Evolutionary conservation across 2,329 filamentous ascomycete genomes (phyloP), one percentile per base, ranked within the genome.

Genomic region (Epicoccum nigrum): DNA sequence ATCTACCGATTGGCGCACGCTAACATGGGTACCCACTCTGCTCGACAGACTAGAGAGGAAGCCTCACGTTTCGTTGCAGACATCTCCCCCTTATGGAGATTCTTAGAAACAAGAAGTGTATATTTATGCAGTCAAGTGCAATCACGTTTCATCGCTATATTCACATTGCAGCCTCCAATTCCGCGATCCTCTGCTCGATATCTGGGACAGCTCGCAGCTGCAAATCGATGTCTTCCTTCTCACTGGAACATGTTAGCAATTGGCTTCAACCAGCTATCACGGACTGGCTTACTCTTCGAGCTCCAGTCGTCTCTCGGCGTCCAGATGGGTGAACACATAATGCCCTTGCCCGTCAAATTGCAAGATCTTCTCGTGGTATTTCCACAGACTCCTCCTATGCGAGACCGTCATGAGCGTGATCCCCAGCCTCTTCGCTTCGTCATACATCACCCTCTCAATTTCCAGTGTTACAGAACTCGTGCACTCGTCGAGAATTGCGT

Each of bases 361-460:
- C 68, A 99, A 74, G 54, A 99, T 97, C 74, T 88, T 88, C 61
- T 86, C 88, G 73, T 99, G 94, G 73, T 99, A 97, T 74, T 94
- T 92, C 94, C 94, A 99, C 63, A 99, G 75, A 76, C 90, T 96
- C 56, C 92, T 80, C 7, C 94, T 81, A 73, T 99, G 94, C 59
- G 87, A 92, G 19, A 99, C 94, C 0, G 94, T 99, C 90, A 99
- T 97, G 57, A 99, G 82, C 0, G 94, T 97, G 64, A 97, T 94
- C 3, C 90, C 92, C 15, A 97, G 77, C 15, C 84, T 81, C 80
- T 99, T 97, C 42, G 94, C 94, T 47, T 91, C 92, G 64, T 97
- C 93, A 74, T 99, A 99, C 92, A 99, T 97, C 70, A 91, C 83
- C 70, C 91, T 88, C 70, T 99, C 94, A 54, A 92, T 92, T 63